Conservation (phyloP, 345 rosid genomes). For the Syzygium jambos region DNA sequence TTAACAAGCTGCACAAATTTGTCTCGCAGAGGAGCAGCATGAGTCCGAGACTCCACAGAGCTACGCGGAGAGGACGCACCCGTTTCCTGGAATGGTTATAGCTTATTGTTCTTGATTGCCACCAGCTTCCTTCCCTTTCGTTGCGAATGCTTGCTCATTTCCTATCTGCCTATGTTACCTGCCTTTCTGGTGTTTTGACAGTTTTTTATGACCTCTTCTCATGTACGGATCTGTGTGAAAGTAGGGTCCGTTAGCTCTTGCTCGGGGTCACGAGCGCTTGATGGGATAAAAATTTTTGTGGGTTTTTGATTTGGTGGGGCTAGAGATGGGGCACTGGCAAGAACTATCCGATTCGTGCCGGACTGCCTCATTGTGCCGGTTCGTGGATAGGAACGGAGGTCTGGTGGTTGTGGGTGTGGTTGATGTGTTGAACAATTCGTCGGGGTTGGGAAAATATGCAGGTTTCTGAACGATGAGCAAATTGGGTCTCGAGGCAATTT, state of each 20-base stretch:
- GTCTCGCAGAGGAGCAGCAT: conserved; percentile 22
- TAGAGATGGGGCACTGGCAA: neutral
- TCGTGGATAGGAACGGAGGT: neutral
- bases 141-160: neutral
- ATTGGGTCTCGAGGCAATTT: neutral
- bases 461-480: neutral
- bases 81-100: conserved; percentile 69
- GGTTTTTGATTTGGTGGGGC: neutral
- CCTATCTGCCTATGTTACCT: neutral
- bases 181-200: neutral
- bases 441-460: neutral
- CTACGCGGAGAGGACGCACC: conserved; percentile 78
- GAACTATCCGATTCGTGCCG: rapidly evolving
- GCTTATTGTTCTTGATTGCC: neutral
- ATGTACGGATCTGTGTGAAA: neutral
- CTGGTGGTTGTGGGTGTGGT: neutral
- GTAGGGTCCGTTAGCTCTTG: neutral
- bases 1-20: neutral
- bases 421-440: neutral
- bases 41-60: conserved; percentile 30
- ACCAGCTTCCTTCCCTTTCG: neutral
- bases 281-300: neutral
- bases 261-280: neutral
- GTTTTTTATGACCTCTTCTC: neutral
- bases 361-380: neutral